Base-by-base conservation (phyloP, 1,139 yeast genomes). In the Kurtzmaniella quercitrusa region DNA sequence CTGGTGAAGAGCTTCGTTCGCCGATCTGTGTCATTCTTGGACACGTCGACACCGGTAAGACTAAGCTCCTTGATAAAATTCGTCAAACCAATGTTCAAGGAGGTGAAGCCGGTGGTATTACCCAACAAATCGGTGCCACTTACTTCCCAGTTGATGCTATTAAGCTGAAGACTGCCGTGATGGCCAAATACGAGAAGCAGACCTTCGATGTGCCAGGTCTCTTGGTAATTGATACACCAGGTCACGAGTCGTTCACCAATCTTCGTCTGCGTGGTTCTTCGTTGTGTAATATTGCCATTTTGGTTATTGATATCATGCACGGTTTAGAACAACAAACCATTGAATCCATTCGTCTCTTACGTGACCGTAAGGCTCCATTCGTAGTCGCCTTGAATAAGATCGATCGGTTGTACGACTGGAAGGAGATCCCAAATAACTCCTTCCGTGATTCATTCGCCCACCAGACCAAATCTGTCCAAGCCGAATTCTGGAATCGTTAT, bases 21-120 rank as follows among this genome's bases (percentile, higher is more conserved):
- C 99, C 99, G 52, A 93, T 93, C 63, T 93, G 98, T 68, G 91
- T 96, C 85, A 94, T 93, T 60, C 79, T 93, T 68, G 99, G 99
- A 63, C 99, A 93, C 74, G 99, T 93, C 66, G 99, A 93, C 77
- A 93, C 98, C 46, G 98, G 99, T 82, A 94, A 93, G 70, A 93
- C 98, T 50, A 93, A 93, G 65, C 79, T 93, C 54, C 77, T 93
- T 63, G 99, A 93, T 64, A 94, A 93, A 68, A 83, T 93, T 54
- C 94, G 99, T 74, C 97, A 93, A 75, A 94, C 98, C 41, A 93
- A 93, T 59, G 99, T 93, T 49, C 99, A 93, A 75, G 98, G 97
- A 66, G 99, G 98, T 63, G 99, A 93, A 74, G 99, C 98, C 46
- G 99, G 99, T 75, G 99, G 99, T 76, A 94, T 93, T 63, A 93